phyloP scores from a whole-genome alignment of 768 basidiomycete genomes.

The Trametes elegans region DNA sequence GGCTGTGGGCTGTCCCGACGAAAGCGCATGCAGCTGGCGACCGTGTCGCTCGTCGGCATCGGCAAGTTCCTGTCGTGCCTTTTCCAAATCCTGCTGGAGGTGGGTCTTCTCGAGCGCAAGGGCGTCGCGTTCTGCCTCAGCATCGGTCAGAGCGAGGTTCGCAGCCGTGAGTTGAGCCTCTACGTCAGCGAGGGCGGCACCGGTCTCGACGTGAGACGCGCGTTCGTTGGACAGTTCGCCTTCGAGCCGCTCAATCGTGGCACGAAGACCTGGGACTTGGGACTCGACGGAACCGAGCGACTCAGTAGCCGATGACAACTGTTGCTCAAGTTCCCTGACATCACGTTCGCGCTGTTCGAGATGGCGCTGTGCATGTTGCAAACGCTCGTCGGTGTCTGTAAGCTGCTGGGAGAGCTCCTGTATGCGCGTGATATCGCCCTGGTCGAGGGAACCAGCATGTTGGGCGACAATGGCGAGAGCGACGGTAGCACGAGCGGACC shows the following conservation, averaged over 20 bases:
- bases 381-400: neutral
- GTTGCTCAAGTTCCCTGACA: constrained; percentile 5
- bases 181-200: constrained; percentile 38
- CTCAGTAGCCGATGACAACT: constrained; percentile 9
- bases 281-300: constrained; percentile 15
- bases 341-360: constrained; percentile 3
- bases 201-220: constrained; percentile 21
- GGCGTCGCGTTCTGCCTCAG: constrained; percentile 66
- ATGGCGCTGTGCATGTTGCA: neutral
- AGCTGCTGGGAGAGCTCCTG: constrained; percentile 4
- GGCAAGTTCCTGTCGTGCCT: constrained; percentile 50
- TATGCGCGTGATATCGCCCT: neutral
- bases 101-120: constrained; percentile 64
- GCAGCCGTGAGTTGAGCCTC: constrained; percentile 45
- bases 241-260: constrained; percentile 18
- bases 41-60: constrained; percentile 62
- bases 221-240: constrained; percentile 21
- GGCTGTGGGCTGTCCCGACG: constrained; percentile 32
- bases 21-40: constrained; percentile 65
- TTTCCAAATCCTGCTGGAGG: constrained; percentile 54
- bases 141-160: constrained; percentile 46
- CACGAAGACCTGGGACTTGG: constrained; percentile 18
- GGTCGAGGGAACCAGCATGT: neutral
- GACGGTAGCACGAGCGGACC: constrained; percentile 2
- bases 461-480: constrained; percentile 20